Base-by-base conservation (phyloP, 176 grass and related monocot species). In the Aegilops bicornis region DNA sequence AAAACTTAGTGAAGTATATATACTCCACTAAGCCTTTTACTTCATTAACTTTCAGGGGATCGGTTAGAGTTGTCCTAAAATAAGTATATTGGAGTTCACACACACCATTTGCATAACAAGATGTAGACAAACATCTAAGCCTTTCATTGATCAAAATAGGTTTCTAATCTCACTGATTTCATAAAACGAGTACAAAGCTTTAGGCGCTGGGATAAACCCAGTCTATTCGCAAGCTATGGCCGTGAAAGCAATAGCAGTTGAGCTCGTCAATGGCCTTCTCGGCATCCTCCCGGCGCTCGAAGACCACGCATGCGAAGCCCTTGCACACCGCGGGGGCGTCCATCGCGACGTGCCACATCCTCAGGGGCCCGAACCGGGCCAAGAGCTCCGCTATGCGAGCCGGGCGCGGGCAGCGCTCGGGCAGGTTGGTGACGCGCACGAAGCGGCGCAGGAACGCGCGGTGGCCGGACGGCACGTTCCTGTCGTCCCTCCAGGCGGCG, bases 401-500 rank as follows among this genome's bases (percentile, higher is more conserved):
- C 6, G 39, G 71, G n/a, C 71, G 23, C 2, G n/a, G 71, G 5
- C 40, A 43, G 71, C 23, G 39, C 6, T 47, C 39, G 23, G n/a
- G 71, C 40, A 74, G 39, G 71, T 74, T 74, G 71, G 39, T 74
- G n/a, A 74, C 71, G 39, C 71, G 71, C 71, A 74, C 40, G 71
- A 74, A 47, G 39, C 40, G 71, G 22, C 71, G 71, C 39, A 74
- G 71, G n/a, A 47, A 74, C 22, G 14, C 4, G 39, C 71, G 71
- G 71, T 47, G 71, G 71, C 71, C 0, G 4, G 71, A 74, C n/a
- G 39, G 71, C 12, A 6, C 40, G 71, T 74, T 13, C 71, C 71
- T 16, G 39, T 74, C 71, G n/a, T 27, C 40, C 37, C n/a, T 74
- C 71, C n/a, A 47, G n/a, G 23, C 71, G 71, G 71, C 40, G 39